Conservation (phyloP, 225 moss, liverwort and hornwort species). For the Pleurozium schreberi region DNA sequence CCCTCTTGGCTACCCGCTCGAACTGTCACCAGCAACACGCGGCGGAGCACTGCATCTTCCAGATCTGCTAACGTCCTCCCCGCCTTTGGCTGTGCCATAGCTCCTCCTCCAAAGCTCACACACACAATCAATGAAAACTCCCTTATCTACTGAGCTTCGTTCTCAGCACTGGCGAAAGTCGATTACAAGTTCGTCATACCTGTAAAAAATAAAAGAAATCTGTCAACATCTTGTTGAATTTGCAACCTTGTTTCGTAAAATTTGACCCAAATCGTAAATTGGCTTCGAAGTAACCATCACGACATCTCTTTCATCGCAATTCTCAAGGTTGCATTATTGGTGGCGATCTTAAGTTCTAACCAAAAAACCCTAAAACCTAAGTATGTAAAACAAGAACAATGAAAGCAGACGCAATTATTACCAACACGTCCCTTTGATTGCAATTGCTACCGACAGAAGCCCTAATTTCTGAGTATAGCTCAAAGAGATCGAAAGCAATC, state of each 20-base stretch:
- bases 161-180: not conserved
- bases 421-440: not conserved
- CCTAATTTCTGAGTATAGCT: not conserved
- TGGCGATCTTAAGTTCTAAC: not conserved
- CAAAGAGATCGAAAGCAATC: not conserved
- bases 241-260: not conserved
- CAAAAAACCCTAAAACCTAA: constrained; percentile 6
- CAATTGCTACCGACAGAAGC: not conserved
- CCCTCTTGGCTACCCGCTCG: constrained; percentile 18
- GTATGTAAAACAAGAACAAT: not conserved
- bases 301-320: not conserved
- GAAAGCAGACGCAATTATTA: not conserved
- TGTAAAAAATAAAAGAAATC: not conserved
- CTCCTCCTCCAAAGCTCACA: not conserved
- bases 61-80: constrained; percentile 50
- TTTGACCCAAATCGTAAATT: not conserved
- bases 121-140: not conserved
- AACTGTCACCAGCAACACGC: constrained; percentile 73
- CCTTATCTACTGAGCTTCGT: not conserved
- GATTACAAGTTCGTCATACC: not conserved
- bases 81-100: constrained; percentile 57
- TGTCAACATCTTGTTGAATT: not conserved
- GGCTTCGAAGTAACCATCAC: not conserved
- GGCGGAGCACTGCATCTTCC: constrained; percentile 65
- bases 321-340: not conserved